Conservation (phyloP, 2,329 filamentous ascomycete genomes). For the Seiridium unicorne region DNA sequence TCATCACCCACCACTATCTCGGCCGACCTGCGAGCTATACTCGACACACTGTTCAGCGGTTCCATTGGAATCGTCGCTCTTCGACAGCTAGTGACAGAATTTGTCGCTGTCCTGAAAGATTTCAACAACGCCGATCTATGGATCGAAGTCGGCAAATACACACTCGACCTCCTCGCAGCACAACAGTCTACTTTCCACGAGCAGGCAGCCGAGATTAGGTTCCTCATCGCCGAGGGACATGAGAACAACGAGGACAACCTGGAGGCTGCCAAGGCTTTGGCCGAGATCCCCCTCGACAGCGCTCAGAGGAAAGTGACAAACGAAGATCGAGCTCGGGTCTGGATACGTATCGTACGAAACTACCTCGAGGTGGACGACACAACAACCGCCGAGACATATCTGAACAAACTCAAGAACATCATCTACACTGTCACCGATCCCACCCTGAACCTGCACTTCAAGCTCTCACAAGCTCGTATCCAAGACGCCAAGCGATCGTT, state of each 20-base stretch:
- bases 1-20: conserved; percentile 36
- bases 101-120: conserved; percentile 61
- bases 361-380: conserved; percentile 94
- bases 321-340: conserved; percentile 78
- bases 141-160: conserved; percentile 72
- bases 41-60: conserved; percentile 66
- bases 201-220: conserved; percentile 75
- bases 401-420: conserved; percentile 94
- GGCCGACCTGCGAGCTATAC: conserved; percentile 65
- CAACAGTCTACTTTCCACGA: conserved; percentile 75
- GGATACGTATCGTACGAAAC: conserved; percentile 92
- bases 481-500: conserved; percentile 88
- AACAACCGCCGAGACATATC: conserved; percentile 76
- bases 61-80: conserved; percentile 74
- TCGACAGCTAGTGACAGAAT: conserved; percentile 65
- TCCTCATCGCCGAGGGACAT: conserved; percentile 79
- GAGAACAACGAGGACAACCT: conserved; percentile 79
- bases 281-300: conserved; percentile 83
- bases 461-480: conserved; percentile 89
- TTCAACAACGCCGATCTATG: conserved; percentile 63
- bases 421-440: conserved; percentile 76
- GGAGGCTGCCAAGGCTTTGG: conserved; percentile 73
- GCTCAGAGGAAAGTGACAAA: conserved; percentile 82
- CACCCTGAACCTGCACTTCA: conserved; percentile 78
- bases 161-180: conserved; percentile 64